phyloP scores from a whole-genome alignment of 2,329 filamentous ascomycete species.

The Grosmannia serpens region DNA sequence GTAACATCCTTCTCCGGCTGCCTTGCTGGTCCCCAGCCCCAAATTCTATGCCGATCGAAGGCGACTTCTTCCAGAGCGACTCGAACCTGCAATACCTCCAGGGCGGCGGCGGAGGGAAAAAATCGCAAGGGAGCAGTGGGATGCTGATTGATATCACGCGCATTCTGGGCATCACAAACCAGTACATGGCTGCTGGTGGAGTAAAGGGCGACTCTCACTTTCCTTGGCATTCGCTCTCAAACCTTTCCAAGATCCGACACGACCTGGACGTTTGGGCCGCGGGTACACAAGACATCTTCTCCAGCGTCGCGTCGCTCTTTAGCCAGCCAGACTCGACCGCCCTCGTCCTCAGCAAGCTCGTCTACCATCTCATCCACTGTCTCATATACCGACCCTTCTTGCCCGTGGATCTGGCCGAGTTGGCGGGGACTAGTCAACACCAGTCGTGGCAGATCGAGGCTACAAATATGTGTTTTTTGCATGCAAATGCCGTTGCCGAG shows the following conservation, averaged over 20 bases:
- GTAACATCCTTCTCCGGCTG: slow-evolving; percentile 61
- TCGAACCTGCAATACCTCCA: slow-evolving; percentile 67
- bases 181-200: slow-evolving; percentile 73
- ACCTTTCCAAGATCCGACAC: slow-evolving; percentile 73
- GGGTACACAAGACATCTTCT: slow-evolving; percentile 68
- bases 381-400: slow-evolving; percentile 79
- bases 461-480: slow-evolving; percentile 74
- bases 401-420: slow-evolving; percentile 70
- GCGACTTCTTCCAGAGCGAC: slow-evolving; percentile 68
- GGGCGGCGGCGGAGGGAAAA: slow-evolving; percentile 51
- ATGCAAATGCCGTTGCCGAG: slow-evolving; percentile 79
- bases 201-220: slow-evolving; percentile 86
- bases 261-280: slow-evolving; percentile 79
- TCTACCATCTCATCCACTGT: slow-evolving; percentile 80
- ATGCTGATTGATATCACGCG: slow-evolving; percentile 79
- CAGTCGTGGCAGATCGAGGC: slow-evolving; percentile 91
- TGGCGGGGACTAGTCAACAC: slow-evolving; percentile 69
- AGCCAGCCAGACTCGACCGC: slow-evolving; percentile 68
- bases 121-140: slow-evolving; percentile 61
- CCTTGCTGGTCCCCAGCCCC: slow-evolving; percentile 61
- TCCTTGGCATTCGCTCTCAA: slow-evolving; percentile 79
- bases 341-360: slow-evolving; percentile 70
- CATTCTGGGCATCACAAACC: slow-evolving; percentile 71
- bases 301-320: slow-evolving; percentile 63
- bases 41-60: slow-evolving; percentile 53